phyloP scores from a whole-genome alignment of 768 basidiomycete genomes.

The Zangia roseola region DNA sequence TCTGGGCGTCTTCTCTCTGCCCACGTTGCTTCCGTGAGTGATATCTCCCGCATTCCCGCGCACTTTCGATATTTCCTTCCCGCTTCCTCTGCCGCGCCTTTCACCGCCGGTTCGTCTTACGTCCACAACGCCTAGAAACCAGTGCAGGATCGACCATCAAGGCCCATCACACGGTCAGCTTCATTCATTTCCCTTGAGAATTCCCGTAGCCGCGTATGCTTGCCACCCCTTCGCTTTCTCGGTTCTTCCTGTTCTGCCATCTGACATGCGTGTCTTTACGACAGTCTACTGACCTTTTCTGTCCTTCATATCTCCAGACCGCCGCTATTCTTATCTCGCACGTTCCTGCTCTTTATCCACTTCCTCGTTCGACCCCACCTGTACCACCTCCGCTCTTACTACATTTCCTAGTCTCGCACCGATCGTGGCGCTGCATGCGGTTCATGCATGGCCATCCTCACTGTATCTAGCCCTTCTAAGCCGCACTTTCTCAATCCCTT shows the following conservation, averaged over 20 bases:
- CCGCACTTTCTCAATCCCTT: constrained; percentile 42
- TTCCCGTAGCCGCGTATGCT: constrained; percentile 9
- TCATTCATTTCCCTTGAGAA: constrained; percentile 24
- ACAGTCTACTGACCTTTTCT: constrained; percentile 13
- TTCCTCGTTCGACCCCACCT: constrained; percentile 8
- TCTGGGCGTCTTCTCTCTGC: constrained; percentile 1
- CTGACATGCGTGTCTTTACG: constrained; percentile 10
- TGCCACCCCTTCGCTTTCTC: constrained; percentile 3
- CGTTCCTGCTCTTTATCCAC: constrained; percentile 16
- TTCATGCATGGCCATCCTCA: constrained; percentile 46
- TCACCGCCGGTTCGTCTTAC: not conserved
- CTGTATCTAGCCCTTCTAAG: constrained; percentile 39
- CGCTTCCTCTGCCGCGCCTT: not conserved
- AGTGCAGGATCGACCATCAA: constrained; percentile 24
- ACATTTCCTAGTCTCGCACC: constrained; percentile 10
- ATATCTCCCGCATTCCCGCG: not conserved
- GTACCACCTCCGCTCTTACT: constrained; percentile 12
- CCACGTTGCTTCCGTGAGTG: constrained; percentile 25
- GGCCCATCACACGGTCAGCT: constrained; percentile 18
- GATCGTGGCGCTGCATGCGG: constrained; percentile 32
- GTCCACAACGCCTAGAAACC: not conserved
- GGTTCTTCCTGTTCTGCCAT: constrained; percentile 10
- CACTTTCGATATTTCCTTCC: not conserved
- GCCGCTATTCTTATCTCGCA: constrained; percentile 15
- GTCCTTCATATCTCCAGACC: constrained; percentile 16